These are phyloP conservation scores for Scenedesmus sp. DNA, from an alignment of 163 green algal genomes.

Conservation along the genomic window DNA sequence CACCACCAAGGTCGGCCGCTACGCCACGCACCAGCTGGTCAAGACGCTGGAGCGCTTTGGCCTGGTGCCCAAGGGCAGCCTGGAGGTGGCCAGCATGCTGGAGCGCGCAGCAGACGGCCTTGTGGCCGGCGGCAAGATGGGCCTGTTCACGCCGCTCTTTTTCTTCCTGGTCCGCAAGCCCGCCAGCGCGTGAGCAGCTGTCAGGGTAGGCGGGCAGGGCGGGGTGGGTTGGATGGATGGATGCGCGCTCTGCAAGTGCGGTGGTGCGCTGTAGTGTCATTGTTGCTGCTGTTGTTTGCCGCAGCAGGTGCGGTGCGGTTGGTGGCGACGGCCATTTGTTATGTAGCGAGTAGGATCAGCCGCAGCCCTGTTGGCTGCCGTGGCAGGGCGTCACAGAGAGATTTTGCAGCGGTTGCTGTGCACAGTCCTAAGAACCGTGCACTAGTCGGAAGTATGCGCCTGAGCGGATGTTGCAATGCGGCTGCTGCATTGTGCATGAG, in stretches of 20 bases:
- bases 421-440: not conserved
- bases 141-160: slow-evolving; percentile 77
- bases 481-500: not conserved
- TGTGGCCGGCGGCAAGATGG: slow-evolving; percentile 75
- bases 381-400: not conserved
- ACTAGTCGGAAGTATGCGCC: not conserved
- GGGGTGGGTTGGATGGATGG: no score
- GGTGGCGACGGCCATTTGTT: not conserved
- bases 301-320: not conserved
- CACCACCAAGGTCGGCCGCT: slow-evolving; percentile 69
- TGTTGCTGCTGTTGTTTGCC: no score
- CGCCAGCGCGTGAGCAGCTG: not conserved
- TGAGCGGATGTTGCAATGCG: not conserved
- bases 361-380: not conserved
- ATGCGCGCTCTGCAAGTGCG: not conserved
- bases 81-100: slow-evolving; percentile 72
- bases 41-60: slow-evolving; percentile 68
- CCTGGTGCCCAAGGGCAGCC: slow-evolving; percentile 72
- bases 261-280: no score
- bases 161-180: slow-evolving; percentile 73
- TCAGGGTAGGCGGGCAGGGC: not conserved
- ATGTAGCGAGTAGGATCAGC: not conserved
- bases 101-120: slow-evolving; percentile 79
- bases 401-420: not conserved
- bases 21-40: slow-evolving; percentile 71